These are phyloP conservation scores for Saccharum hybrid DNA, from an alignment of 202 grass and related monocot genomes.

Conservation along the genomic window DNA sequence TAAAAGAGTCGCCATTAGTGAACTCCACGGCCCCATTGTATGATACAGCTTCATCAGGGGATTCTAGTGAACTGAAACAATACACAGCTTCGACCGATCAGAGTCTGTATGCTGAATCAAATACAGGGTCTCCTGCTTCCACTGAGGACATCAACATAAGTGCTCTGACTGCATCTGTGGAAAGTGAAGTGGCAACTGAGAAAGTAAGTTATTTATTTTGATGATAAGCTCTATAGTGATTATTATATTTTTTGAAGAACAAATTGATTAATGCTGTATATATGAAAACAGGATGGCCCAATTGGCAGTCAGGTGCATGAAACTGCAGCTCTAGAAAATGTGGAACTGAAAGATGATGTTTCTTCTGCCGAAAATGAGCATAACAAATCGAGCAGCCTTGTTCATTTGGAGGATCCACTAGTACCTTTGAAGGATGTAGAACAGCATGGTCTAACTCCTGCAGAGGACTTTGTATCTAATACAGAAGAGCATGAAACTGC, in stretches of 20 bases:
- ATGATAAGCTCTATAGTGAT: background rate
- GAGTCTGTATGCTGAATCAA: background rate
- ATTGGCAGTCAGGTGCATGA: background rate
- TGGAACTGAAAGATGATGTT: conserved; percentile 14
- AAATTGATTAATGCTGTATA: background rate
- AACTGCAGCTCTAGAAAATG: conserved; percentile 2
- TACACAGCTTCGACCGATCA: background rate
- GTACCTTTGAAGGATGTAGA: background rate
- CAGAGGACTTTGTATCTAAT: background rate
- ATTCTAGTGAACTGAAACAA: conserved; percentile 3
- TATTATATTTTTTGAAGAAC: background rate
- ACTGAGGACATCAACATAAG: background rate
- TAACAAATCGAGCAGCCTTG: background rate
- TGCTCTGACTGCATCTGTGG: background rate
- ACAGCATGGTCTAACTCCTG: background rate
- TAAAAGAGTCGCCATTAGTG: background rate
- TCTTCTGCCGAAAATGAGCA: conserved; percentile 1
- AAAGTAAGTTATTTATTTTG: conserved; percentile 30
- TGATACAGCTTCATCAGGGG: background rate
- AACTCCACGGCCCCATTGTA: background rate
- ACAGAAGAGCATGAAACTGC: too few species aligned
- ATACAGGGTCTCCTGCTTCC: conserved; percentile 14
- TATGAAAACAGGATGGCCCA: conserved; percentile 34
- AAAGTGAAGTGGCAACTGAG: background rate
- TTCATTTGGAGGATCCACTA: conserved; percentile 16